A percentile compares a stretch with the other conserved stretches of the same genome.
Evolutionary conservation across 169 alveolate genomes (phyloP).

Genomic region (Perkinsus marinus): DNA sequence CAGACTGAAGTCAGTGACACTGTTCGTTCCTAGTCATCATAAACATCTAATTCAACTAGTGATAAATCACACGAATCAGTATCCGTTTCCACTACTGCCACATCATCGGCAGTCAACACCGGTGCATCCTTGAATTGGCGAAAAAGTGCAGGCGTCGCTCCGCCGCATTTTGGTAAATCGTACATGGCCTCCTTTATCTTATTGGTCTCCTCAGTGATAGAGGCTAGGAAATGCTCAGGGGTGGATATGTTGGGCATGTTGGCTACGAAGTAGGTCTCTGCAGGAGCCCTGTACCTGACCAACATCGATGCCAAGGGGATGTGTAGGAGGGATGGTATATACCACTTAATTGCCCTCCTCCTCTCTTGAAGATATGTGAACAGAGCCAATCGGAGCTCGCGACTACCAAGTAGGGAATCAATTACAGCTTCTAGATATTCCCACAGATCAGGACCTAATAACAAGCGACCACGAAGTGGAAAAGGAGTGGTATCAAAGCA

Average conservation of each 20-base stretch:
- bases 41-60: not conserved
- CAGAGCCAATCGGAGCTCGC: not conserved
- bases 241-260: not conserved
- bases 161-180: not conserved
- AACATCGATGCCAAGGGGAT: too few relatives aligned
- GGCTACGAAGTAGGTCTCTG: not conserved
- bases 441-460: not conserved
- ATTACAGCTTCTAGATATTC: not conserved
- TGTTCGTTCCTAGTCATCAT: not conserved
- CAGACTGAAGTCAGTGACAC: too few relatives aligned
- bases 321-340: not conserved
- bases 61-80: not conserved
- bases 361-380: not conserved
- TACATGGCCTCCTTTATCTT: not conserved
- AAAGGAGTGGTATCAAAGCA: not conserved
- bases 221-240: not conserved
- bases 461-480: not conserved
- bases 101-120: not conserved
- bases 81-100: not conserved
- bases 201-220: not conserved
- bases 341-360: not conserved
- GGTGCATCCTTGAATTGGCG: not conserved
- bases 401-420: not conserved
- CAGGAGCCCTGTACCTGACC: not conserved
- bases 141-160: not conserved